Conservation (phyloP, 768 basidiomycete genomes). For the Lentinus tigrinus region DNA sequence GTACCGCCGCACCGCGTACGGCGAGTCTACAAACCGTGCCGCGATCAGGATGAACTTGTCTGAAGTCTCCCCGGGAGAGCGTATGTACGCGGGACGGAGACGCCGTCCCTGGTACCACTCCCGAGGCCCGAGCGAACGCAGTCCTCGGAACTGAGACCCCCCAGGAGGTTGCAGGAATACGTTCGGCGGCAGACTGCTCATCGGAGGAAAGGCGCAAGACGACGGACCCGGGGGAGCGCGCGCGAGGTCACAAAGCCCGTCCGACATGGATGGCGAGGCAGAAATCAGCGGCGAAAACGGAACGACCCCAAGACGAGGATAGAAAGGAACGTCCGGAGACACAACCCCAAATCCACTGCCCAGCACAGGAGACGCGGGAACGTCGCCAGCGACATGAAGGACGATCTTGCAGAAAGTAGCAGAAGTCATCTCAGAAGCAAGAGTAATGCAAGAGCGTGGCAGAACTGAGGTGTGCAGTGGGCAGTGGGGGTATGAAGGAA, state of each 20-base stretch:
- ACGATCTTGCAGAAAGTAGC: neutral
- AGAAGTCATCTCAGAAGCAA: neutral
- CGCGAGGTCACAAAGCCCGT: no score
- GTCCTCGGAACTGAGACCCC: neutral
- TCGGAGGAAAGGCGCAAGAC: neutral
- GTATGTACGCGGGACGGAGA: neutral
- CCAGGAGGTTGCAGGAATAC: neutral
- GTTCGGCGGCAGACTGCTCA: neutral
- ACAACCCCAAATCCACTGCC: no score
- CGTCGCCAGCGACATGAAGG: neutral
- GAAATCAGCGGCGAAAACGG: no score
- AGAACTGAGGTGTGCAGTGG: neutral
- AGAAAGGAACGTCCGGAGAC: no score
- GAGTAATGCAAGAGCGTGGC: neutral
- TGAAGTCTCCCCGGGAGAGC: neutral
- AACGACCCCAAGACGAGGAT: no score
- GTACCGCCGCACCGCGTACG: no score
- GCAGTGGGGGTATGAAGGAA: neutral
- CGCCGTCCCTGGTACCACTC: neutral
- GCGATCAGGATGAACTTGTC: neutral
- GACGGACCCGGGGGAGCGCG: neutral
- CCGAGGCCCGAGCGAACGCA: neutral
- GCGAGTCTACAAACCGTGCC: no score
- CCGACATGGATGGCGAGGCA: neutral
- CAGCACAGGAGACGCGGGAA: neutral